These are phyloP conservation scores for Sodiomyces alkalinus DNA, from an alignment of 2,329 filamentous ascomycete species.

Conservation along the genomic window DNA sequence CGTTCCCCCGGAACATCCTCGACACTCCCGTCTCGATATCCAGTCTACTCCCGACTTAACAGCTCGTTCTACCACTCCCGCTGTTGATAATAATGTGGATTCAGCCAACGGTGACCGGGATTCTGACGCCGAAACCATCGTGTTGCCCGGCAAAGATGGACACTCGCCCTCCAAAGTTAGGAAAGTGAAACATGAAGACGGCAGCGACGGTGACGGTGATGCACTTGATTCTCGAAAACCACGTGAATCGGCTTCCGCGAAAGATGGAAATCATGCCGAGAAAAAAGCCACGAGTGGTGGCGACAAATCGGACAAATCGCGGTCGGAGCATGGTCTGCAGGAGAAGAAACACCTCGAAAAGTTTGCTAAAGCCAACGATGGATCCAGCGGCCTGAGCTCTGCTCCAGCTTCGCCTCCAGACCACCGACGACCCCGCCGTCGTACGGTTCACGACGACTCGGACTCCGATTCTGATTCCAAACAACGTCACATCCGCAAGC, in stretches of 20 bases:
- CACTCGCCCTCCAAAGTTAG: slow-evolving; percentile 47
- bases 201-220: slow-evolving; percentile 41
- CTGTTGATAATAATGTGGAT: slow-evolving; percentile 25
- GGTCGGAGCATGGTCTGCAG: slow-evolving; percentile 17
- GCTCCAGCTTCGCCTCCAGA: slow-evolving; percentile 39
- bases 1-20: no score
- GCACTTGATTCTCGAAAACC: slow-evolving; percentile 19
- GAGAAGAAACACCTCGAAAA: no score
- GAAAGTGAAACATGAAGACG: slow-evolving; percentile 51
- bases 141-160: slow-evolving; percentile 49
- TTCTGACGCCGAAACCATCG: slow-evolving; percentile 59
- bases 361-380: slow-evolving; percentile 29
- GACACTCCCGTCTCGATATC: slow-evolving; percentile 3
- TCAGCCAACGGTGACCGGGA: slow-evolving; percentile 36
- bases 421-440: slow-evolving; percentile 19
- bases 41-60: slow-evolving; percentile 7
- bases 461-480: slow-evolving; percentile 44
- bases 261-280: slow-evolving; percentile 14
- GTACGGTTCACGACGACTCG: slow-evolving; percentile 29
- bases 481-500: slow-evolving; percentile 28
- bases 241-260: slow-evolving; percentile 17
- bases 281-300: slow-evolving; percentile 17
- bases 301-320: slow-evolving; percentile 35
- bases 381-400: slow-evolving; percentile 42
- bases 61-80: slow-evolving; percentile 12